These are phyloP conservation scores for Tetrapyrgos nigripes DNA, from an alignment of 1,284 basidiomycete genomes.

Conservation along the genomic window DNA sequence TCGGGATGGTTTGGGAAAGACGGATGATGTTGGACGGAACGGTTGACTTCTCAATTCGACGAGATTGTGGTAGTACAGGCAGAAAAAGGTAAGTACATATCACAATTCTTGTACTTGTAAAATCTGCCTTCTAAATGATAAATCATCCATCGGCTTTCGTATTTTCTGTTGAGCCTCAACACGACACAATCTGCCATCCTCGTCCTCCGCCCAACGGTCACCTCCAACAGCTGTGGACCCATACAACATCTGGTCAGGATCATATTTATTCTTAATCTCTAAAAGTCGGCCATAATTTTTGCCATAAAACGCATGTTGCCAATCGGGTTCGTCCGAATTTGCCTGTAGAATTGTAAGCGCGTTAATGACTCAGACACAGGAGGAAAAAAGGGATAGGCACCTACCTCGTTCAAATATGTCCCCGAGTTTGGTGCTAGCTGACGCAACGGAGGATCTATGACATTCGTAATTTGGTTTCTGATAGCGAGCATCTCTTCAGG, in stretches of 20 bases:
- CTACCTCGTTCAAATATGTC: conserved; percentile 25
- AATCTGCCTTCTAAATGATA: too few species aligned
- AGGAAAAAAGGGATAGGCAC: not conserved
- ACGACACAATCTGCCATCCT: conserved; percentile 24
- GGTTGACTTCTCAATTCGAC: too few species aligned
- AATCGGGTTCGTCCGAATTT: conserved; percentile 25
- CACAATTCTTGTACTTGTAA: too few species aligned
- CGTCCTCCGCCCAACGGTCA: conserved; percentile 24
- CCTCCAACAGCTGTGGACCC: conserved; percentile 28
- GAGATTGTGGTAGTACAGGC: too few species aligned
- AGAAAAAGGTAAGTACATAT: too few species aligned
- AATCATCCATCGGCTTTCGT: too few species aligned
- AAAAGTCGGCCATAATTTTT: conserved; percentile 25
- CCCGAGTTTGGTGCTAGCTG: conserved; percentile 17
- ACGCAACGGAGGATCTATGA: conserved; percentile 13
- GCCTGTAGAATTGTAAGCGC: conserved; percentile 15
- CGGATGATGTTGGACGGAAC: too few species aligned
- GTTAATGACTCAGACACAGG: not conserved
- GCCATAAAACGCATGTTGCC: conserved; percentile 28
- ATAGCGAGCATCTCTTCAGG: not conserved
- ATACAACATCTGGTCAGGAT: conserved; percentile 28
- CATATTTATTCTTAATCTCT: conserved; percentile 27
- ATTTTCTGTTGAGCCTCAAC: too few species aligned
- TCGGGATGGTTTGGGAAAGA: too few species aligned
- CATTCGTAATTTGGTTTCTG: conserved; percentile 14